These are phyloP conservation scores for Glycine latifolia DNA, from an alignment of 306 rosid genomes.

Conservation along the genomic window DNA sequence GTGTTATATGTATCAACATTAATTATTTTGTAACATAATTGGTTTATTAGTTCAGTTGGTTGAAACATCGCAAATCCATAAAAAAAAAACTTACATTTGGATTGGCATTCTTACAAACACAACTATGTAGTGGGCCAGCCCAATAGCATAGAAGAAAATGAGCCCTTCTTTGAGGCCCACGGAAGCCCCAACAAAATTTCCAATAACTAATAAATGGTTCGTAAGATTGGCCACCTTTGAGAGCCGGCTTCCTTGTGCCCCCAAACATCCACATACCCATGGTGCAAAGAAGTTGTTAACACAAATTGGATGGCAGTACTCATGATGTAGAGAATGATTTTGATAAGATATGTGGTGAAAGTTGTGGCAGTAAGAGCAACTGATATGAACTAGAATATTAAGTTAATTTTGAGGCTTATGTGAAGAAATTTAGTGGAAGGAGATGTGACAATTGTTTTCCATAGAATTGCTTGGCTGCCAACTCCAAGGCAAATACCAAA, in stretches of 20 bases:
- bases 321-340: constrained; percentile 75
- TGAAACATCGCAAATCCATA: too few species aligned
- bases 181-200: constrained; percentile 87
- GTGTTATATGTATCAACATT: too few species aligned
- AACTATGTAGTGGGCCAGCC: constrained; percentile 81
- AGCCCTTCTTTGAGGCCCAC: constrained; percentile 94
- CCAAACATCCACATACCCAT: constrained; percentile 94
- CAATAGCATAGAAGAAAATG: constrained; percentile 82
- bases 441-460: constrained; percentile 77
- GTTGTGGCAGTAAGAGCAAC: constrained; percentile 52
- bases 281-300: constrained; percentile 91
- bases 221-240: constrained; percentile 89
- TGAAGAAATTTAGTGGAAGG: constrained; percentile 71
- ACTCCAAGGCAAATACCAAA: constrained; percentile 90
- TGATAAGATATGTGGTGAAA: constrained; percentile 61
- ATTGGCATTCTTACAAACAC: too few species aligned
- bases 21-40: too few species aligned
- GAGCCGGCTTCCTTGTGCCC: constrained; percentile 69
- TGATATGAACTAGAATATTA: constrained; percentile 71
- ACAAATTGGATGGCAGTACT: constrained; percentile 86
- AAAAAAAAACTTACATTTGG: too few species aligned
- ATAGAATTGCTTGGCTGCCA: constrained; percentile 86
- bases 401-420: constrained; percentile 62
- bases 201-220: constrained; percentile 78
- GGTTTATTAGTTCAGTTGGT: too few species aligned